These are phyloP conservation scores for Fusarium tanahbumbuense DNA, from an alignment of 2,329 filamentous ascomycete genomes.

Conservation along the genomic window DNA sequence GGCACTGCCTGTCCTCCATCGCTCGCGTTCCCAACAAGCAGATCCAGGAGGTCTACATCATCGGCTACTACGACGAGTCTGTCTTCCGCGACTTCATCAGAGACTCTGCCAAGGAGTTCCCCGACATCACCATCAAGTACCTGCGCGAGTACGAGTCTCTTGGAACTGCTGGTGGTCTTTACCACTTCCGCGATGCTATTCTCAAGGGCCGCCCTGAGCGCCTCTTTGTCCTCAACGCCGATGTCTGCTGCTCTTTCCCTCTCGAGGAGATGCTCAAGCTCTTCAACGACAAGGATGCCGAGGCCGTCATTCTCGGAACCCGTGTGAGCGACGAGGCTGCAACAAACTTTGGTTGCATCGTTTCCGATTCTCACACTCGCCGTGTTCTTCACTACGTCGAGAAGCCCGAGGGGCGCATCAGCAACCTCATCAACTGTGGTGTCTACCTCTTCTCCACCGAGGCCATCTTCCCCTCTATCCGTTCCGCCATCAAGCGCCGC, in stretches of 20 bases:
- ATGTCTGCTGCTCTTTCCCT: conserved; percentile 99
- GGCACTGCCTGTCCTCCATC: conserved; percentile 94
- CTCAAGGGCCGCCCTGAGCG: conserved; percentile 94
- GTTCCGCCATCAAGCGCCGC: conserved; percentile 93
- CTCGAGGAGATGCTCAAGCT: conserved; percentile 94
- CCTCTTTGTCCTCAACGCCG: conserved; percentile 97
- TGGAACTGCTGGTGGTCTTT: conserved; percentile 94
- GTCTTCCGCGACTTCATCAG: conserved; percentile 99
- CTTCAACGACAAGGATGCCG: conserved; percentile 94
- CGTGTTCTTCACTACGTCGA: conserved; percentile 99
- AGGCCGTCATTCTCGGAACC: conserved; percentile 95
- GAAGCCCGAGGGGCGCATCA: conserved; percentile 97
- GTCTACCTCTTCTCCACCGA: conserved; percentile 98
- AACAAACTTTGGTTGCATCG: conserved; percentile 97
- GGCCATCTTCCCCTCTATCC: conserved; percentile 95
- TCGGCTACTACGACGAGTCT: conserved; percentile 98
- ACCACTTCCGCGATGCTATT: conserved; percentile 99
- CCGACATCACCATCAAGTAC: conserved; percentile 88
- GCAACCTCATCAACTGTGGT: conserved; percentile 98
- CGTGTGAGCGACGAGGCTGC: conserved; percentile 91
- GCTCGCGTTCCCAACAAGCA: conserved; percentile 82
- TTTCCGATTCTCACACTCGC: conserved; percentile 91
- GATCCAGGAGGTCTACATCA: conserved; percentile 95
- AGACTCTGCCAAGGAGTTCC: conserved; percentile 85
- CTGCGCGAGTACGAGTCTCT: conserved; percentile 97